phyloP scores from a whole-genome alignment of 2,329 filamentous ascomycete species.

The Nemania diffusa region DNA sequence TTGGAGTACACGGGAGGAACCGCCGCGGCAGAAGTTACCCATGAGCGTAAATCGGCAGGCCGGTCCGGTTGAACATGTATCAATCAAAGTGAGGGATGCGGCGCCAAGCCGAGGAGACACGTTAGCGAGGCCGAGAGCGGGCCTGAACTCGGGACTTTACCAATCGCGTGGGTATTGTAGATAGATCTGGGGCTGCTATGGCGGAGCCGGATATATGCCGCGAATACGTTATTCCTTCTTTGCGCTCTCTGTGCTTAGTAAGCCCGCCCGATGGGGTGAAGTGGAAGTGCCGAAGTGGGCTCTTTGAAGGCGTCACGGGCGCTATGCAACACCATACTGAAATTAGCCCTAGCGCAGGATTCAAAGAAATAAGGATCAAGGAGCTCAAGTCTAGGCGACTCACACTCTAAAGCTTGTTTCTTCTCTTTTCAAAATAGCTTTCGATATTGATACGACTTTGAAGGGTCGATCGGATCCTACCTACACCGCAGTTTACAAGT shows the following conservation, averaged over 20 bases:
- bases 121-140: constrained; percentile 30
- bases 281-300: not conserved
- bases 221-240: constrained; percentile 2
- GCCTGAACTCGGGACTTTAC: constrained; percentile 18
- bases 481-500: not conserved
- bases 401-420: no score
- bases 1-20: not conserved
- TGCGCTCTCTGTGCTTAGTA: not conserved
- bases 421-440: not conserved
- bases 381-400: not conserved
- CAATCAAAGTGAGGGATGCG: constrained; percentile 9
- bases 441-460: not conserved
- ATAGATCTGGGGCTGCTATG: not conserved
- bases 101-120: constrained; percentile 19
- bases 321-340: not conserved
- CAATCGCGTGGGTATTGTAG: constrained; percentile 15
- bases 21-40: not conserved
- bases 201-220: constrained; percentile 19
- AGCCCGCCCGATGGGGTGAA: not conserved
- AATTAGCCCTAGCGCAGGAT: not conserved
- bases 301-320: not conserved
- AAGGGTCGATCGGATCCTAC: not conserved
- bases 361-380: not conserved
- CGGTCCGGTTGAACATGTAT: constrained; percentile 4
- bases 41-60: not conserved